These are phyloP conservation scores for Parastagonospora avenae DNA, from an alignment of 2,329 filamentous ascomycete species.

Conservation along the genomic window DNA sequence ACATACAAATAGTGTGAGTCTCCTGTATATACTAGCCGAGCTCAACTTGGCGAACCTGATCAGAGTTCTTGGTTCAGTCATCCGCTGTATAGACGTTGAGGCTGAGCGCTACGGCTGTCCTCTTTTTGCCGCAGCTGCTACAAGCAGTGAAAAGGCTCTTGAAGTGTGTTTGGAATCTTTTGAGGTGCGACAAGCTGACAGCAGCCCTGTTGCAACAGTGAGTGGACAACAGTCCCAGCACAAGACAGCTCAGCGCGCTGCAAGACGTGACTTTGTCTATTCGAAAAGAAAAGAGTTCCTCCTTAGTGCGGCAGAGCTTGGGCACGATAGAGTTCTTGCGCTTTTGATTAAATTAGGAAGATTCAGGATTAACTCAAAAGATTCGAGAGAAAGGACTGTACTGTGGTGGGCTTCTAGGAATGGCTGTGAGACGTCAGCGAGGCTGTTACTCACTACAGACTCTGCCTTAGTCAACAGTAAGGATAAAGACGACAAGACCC, in stretches of 20 bases:
- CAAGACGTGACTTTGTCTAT: constrained; percentile 16
- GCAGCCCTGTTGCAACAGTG: constrained; percentile 5
- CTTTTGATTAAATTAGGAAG: constrained; percentile 21
- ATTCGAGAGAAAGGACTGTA: constrained; percentile 1
- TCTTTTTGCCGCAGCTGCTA: constrained; percentile 46
- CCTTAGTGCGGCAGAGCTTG: constrained; percentile 30
- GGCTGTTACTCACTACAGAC: constrained; percentile 6
- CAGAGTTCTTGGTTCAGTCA: constrained; percentile 21
- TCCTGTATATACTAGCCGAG: constrained; percentile 28
- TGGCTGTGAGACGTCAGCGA: constrained; percentile 1
- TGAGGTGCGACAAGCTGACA: constrained; percentile 16
- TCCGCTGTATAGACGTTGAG: constrained; percentile 24
- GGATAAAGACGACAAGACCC: constrained; percentile 7
- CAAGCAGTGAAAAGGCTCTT: constrained; percentile 31
- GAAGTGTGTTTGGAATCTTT: constrained; percentile 17
- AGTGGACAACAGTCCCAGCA: neutral
- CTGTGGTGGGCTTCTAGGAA: constrained; percentile 12
- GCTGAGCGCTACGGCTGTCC: constrained; percentile 41
- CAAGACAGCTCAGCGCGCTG: constrained; percentile 1
- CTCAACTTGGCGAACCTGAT: constrained; percentile 35
- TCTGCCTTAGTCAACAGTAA: constrained; percentile 1
- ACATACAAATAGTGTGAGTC: constrained; percentile 15
- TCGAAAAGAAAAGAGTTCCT: constrained; percentile 18
- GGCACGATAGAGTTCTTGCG: constrained; percentile 20
- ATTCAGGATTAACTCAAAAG: constrained; percentile 16